A percentile compares a stretch with the other conserved stretches of the same genome.
phyloP scores from a whole-genome alignment of 495 filamentous ascomycete species.

The Baudoinia panamericana region DNA sequence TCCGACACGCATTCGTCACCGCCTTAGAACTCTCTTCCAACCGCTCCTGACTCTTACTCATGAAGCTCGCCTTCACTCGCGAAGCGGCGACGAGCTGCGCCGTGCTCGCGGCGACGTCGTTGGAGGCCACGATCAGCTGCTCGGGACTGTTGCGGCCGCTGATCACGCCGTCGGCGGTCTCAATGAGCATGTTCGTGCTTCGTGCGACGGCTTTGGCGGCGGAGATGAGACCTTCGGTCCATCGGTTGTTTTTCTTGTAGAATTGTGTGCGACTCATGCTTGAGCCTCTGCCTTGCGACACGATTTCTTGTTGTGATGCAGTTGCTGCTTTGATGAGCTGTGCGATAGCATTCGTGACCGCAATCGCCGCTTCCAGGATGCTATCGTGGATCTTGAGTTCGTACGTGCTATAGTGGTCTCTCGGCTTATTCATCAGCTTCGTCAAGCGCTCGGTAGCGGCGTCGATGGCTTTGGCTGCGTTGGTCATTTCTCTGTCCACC shows the following conservation, averaged over 20 bases:
- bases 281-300: slow-evolving; percentile 73
- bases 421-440: slow-evolving; percentile 84
- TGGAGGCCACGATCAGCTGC: slow-evolving; percentile 93
- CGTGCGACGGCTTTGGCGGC: slow-evolving; percentile 89
- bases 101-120: slow-evolving; percentile 89
- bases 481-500: slow-evolving; percentile 80
- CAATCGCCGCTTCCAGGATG: slow-evolving; percentile 85
- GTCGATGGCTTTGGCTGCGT: slow-evolving; percentile 90
- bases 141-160: slow-evolving; percentile 82
- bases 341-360: slow-evolving; percentile 91
- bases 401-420: slow-evolving; percentile 90
- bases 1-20: slow-evolving; percentile 75
- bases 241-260: slow-evolving; percentile 98
- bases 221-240: slow-evolving; percentile 94
- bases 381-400: slow-evolving; percentile 89
- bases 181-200: slow-evolving; percentile 89
- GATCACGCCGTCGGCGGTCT: slow-evolving; percentile 93
- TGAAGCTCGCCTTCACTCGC: slow-evolving; percentile 93
- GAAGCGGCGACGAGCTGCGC: slow-evolving; percentile 92
- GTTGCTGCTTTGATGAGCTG: slow-evolving; percentile 95
- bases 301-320: slow-evolving; percentile 88
- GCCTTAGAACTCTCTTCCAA: slow-evolving; percentile 87
- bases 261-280: slow-evolving; percentile 83
- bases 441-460: slow-evolving; percentile 78
- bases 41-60: slow-evolving; percentile 87